These are phyloP conservation scores for Chimonanthus praecox DNA, from an alignment of 164 flowering plant genomes.

Conservation along the genomic window DNA sequence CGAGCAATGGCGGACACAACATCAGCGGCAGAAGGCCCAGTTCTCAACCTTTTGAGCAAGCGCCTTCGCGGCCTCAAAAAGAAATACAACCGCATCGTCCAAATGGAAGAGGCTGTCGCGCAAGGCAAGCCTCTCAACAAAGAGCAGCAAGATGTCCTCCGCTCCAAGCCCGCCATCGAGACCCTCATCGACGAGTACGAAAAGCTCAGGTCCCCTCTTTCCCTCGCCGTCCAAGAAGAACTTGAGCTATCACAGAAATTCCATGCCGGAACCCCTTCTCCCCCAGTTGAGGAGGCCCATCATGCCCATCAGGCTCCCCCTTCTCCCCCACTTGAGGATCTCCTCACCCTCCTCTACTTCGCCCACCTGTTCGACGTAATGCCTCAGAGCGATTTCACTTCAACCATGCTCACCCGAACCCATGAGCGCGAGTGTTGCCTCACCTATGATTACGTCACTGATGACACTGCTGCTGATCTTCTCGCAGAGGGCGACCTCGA, in stretches of 20 bases:
- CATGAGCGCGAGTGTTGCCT: conserved; percentile 90
- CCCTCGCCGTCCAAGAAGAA: conserved; percentile 65
- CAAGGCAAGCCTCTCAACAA: conserved; percentile 78
- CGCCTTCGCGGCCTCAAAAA: conserved; percentile 84
- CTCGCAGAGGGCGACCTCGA: conserved; percentile 85
- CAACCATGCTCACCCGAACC: conserved; percentile 68
- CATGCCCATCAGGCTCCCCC: not conserved
- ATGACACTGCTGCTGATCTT: conserved; percentile 70
- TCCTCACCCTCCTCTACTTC: conserved; percentile 66
- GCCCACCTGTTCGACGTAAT: conserved; percentile 80
- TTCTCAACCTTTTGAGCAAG: conserved; percentile 73
- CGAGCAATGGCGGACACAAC: not conserved
- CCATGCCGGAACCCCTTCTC: not conserved
- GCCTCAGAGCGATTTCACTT: conserved; percentile 62
- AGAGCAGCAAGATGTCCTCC: conserved; percentile 84
- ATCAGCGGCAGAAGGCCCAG: conserved; percentile 62
- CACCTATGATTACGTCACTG: conserved; percentile 90
- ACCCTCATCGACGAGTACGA: conserved; percentile 82
- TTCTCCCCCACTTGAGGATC: conserved; percentile 41
- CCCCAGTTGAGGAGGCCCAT: conserved; percentile 1
- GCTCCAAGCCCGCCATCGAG: conserved; percentile 56
- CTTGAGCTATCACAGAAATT: conserved; percentile 14
- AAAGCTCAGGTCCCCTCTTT: conserved; percentile 75
- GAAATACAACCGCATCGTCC: conserved; percentile 70
- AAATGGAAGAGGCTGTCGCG: conserved; percentile 67